Percentiles rank a stretch among this genome's conserved stretches.
phyloP scores from a whole-genome alignment of 1,284 basidiomycete genomes.

The Mycosarcoma mackinlayi region DNA sequence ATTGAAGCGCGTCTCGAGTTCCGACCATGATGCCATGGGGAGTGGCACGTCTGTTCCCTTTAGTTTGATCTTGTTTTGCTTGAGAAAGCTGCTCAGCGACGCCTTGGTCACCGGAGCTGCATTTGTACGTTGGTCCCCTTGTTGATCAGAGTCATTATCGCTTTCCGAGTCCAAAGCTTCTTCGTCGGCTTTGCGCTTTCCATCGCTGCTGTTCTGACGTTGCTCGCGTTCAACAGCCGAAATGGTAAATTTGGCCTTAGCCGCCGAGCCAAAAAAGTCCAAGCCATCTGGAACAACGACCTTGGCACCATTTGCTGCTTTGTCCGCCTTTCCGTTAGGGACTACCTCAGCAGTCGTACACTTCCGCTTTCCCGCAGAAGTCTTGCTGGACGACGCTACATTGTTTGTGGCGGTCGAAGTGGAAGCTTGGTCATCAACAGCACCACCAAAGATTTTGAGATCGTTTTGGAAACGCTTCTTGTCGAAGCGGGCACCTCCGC shows the following conservation, averaged over 20 bases:
- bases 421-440: conserved; percentile 11
- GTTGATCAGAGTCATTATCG: conserved; percentile 17
- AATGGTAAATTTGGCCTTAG: conserved; percentile 70
- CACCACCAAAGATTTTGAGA: conserved; percentile 76
- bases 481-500: conserved; percentile 74
- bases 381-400: neutral
- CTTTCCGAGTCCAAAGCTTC: conserved; percentile 3
- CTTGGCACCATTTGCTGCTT: conserved; percentile 14
- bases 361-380: conserved; percentile 13
- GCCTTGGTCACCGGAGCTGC: conserved; percentile 42
- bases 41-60: conserved; percentile 69
- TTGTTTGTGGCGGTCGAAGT: conserved; percentile 4
- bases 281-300: conserved; percentile 54
- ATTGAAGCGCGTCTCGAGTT: conserved; percentile 55
- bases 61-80: conserved; percentile 65
- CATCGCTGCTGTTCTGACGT: conserved; percentile 17
- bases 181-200: conserved; percentile 18
- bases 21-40: conserved; percentile 66
- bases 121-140: conserved; percentile 8
- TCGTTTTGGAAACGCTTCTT: conserved; percentile 80
- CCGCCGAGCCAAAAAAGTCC: conserved; percentile 56
- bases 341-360: neutral
- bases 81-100: conserved; percentile 59
- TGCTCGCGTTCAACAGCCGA: conserved; percentile 42
- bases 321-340: neutral